Evolutionary conservation across 139 green algal species (phyloP), one percentile per base, ranked within the genome.

Genomic region (Chlamydomonas sphaeroides): DNA sequence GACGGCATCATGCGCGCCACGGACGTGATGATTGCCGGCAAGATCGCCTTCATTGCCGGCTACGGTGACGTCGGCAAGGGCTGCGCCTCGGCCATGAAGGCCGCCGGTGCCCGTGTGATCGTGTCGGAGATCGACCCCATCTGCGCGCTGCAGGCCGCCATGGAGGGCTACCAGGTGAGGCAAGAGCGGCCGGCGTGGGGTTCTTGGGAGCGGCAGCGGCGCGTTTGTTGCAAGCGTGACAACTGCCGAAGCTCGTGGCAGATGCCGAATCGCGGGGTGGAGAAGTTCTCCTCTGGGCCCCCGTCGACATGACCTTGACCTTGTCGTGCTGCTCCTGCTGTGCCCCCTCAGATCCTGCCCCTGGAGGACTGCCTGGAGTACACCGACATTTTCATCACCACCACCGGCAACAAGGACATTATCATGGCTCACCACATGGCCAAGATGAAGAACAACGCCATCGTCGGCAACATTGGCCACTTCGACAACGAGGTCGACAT

Each of bases 401-500:
- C 97, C 79, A 99, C 97, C 78, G 97, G 97, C 78, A 99, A 99
- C 96, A 98, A 98, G 87, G 94, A 99, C 92, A 98, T 98, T 91
- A 96, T 98, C 93, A 98, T 99, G 96, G 95, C 94, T 65, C 38
- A 84, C 11, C 84, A 98, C 93, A 99, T 99, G 97, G 81, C 92
- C 79, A 97, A 98, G 93, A 99, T 99, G 97, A 99, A 99, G 97
- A 98, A 99, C 97, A 99, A 99, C 89, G 97, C 97, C 75, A 99
- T 99, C 78, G 95, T 99, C 15, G 96, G 97, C 88, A 99, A 99
- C 95, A 99, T 99, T 68, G 97, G 97, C 69, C 97, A 99, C 93
- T 99, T 99, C 71, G 97, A 99, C 90, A 99, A 99, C 87, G 97
- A 99, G 92, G 98, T 99, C 76, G 97, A 99, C 93, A 99, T 99